These are phyloP conservation scores for Penicillium riverlandense DNA, from an alignment of 495 filamentous ascomycete genomes.

Conservation along the genomic window DNA sequence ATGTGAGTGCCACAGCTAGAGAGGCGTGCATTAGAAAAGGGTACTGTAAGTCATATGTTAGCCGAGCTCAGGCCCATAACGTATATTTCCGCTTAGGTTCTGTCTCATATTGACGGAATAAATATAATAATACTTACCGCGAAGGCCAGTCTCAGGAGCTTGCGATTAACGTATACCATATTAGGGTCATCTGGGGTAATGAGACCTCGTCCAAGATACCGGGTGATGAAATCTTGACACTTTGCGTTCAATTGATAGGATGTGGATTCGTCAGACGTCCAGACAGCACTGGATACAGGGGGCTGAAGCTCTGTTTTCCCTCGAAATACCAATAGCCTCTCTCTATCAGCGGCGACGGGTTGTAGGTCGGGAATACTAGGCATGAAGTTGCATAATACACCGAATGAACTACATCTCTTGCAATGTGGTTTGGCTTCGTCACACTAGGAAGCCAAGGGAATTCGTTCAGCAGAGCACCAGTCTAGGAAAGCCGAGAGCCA, in stretches of 20 bases:
- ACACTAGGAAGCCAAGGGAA: slow-evolving; percentile 20
- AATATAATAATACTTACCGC: slow-evolving; percentile 17
- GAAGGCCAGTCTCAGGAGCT: slow-evolving; percentile 28
- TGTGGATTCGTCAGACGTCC: slow-evolving; percentile 21
- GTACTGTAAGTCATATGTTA: slow-evolving; percentile 24
- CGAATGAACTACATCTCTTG: slow-evolving; percentile 34
- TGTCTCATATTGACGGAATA: neutral
- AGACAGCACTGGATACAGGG: slow-evolving; percentile 22
- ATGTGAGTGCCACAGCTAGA: slow-evolving; percentile 32
- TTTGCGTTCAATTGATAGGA: slow-evolving; percentile 25
- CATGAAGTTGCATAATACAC: slow-evolving; percentile 37
- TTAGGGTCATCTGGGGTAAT: slow-evolving; percentile 25
- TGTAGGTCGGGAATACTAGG: slow-evolving; percentile 32
- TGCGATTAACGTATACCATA: slow-evolving; percentile 29
- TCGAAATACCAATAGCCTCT: slow-evolving; percentile 10
- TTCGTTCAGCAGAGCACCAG: slow-evolving; percentile 5
- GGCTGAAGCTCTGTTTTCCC: slow-evolving; percentile 10
- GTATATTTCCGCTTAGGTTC: neutral
- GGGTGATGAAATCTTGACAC: slow-evolving; percentile 31
- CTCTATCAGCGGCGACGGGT: slow-evolving; percentile 16
- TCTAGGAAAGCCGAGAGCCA: slow-evolving; percentile 1
- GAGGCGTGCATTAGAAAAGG: slow-evolving; percentile 43
- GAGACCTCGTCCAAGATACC: slow-evolving; percentile 31
- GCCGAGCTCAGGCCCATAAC: neutral
- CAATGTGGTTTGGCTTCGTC: slow-evolving; percentile 39